phyloP scores from a whole-genome alignment of 2,329 filamentous ascomycete species.

The Parastagonospora avenae region DNA sequence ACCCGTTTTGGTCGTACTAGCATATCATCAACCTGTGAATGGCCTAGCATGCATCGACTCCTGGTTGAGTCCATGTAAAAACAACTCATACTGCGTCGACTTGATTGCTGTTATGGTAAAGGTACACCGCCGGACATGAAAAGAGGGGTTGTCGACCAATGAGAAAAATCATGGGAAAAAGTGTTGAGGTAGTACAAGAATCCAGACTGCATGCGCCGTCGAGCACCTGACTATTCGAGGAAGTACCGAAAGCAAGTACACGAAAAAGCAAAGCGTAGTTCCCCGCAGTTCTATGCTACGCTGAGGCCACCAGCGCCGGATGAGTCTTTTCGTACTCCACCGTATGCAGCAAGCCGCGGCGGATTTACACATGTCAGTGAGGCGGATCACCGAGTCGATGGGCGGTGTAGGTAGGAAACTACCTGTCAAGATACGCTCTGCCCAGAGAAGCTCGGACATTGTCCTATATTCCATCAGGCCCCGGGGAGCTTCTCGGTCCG shows the following conservation, averaged over 20 bases:
- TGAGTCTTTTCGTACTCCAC: too few relatives aligned
- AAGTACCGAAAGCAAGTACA: slow-evolving; percentile 16
- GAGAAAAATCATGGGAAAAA: slow-evolving; percentile 28
- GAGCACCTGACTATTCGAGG: slow-evolving; percentile 39
- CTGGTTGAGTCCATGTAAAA: slow-evolving; percentile 25
- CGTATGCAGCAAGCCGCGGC: too few relatives aligned
- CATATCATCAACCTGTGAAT: not conserved
- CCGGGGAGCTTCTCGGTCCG: slow-evolving; percentile 29
- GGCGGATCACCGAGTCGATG: slow-evolving; percentile 7
- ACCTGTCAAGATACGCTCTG: slow-evolving; percentile 17
- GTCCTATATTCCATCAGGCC: slow-evolving; percentile 12
- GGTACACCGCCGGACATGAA: slow-evolving; percentile 32
- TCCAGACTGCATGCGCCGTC: slow-evolving; percentile 35
- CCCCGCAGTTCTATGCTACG: slow-evolving; percentile 4
- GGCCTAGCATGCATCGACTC: slow-evolving; percentile 8
- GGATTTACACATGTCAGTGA: not conserved
- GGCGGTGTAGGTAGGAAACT: slow-evolving; percentile 26
- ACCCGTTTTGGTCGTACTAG: not conserved
- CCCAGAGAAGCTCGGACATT: slow-evolving; percentile 23
- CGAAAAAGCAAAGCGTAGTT: slow-evolving; percentile 21
- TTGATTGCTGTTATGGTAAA: slow-evolving; percentile 17
- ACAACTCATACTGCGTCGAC: slow-evolving; percentile 34
- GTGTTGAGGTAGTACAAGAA: slow-evolving; percentile 33
- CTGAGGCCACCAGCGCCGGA: too few relatives aligned
- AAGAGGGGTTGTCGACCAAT: slow-evolving; percentile 35